Conservation (phyloP, 2,329 filamentous ascomycete species). For the Dichotomopilus funicola region DNA sequence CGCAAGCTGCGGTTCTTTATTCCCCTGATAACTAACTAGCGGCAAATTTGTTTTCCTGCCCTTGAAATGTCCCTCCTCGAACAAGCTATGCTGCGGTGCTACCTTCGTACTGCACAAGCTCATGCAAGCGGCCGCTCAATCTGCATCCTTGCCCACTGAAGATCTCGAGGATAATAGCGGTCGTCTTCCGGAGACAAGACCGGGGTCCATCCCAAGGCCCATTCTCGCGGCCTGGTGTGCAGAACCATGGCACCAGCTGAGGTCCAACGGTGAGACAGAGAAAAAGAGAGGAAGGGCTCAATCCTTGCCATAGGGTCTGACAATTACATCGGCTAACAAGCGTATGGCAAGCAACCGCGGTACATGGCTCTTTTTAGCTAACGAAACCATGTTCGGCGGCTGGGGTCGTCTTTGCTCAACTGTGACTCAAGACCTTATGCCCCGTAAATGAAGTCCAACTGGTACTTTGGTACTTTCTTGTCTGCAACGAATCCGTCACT, state of each 20-base stretch:
- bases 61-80: background rate
- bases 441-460: too few relatives aligned
- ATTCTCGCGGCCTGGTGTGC: slow-evolving; percentile 14
- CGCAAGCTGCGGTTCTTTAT: too few relatives aligned
- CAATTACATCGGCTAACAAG: too few relatives aligned
- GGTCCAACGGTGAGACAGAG: slow-evolving; percentile 1
- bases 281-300: background rate
- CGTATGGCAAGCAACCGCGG: too few relatives aligned
- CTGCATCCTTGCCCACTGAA: slow-evolving; percentile 17
- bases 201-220: slow-evolving; percentile 17
- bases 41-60: too few relatives aligned
- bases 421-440: too few relatives aligned
- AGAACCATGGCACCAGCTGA: slow-evolving; percentile 7
- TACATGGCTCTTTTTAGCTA: too few relatives aligned
- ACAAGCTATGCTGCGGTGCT: slow-evolving; percentile 5
- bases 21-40: too few relatives aligned
- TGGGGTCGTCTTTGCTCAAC: too few relatives aligned
- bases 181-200: slow-evolving; percentile 14
- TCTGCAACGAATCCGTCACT: too few relatives aligned
- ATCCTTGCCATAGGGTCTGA: background rate
- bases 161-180: slow-evolving; percentile 8
- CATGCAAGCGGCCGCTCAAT: slow-evolving; percentile 13
- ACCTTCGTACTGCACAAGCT: slow-evolving; percentile 3
- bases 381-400: too few relatives aligned
- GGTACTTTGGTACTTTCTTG: too few relatives aligned